Evolutionary conservation across 768 basidiomycete species (phyloP), one percentile per base, ranked within the genome.

Genomic region (Pleurotus giganteus): DNA sequence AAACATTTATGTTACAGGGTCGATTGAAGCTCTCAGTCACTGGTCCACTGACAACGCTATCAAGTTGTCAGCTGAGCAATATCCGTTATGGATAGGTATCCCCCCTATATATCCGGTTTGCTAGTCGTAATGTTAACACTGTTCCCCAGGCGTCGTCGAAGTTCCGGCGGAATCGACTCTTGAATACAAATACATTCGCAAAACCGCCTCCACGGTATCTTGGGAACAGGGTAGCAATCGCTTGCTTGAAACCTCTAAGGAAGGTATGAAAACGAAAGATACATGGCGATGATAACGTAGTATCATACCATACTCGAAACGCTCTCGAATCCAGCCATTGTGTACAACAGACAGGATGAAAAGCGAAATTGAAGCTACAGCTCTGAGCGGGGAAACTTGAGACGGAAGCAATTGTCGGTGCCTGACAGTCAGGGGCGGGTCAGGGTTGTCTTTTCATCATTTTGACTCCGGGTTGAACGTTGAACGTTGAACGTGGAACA

Each of bases 111-210:
- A 31, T 52, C 34, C 45, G 19, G 45, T n/a, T 37, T 23, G 2
- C 12, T 8, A 29, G 32, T 24, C 41, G 19, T 23, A 21, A 11
- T 11, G 23, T 23, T 34, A 21, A 34, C 29, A 9, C 36, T 34
- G 23, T 29, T 45, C 46, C 23, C n/a, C 34, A 88, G 86, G 83
- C 53, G 85, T 84, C 3, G 75, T 88, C 23, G 77, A 77, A 53
- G 66, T 89, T 4, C 84, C 85, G 0, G 79, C 81, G 23, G 77
- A 67, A 58, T 76, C 76, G 1, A 57, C 56, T 37, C 71, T 90
- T 52, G 68, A 88, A 66, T 90, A 90, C 76, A 90, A 90, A 69
- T 90, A 86, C 63, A 79, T 89, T 62, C 74, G 81, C 53, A 86
- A 77, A 55, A 26, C 12, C 21, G 57, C 81, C 49, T 83, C 79